A percentile compares a stretch with the other conserved stretches of the same genome.
Conservation (phyloP, 2,329 filamentous ascomycete genomes). For the Monilinia fructicola region DNA sequence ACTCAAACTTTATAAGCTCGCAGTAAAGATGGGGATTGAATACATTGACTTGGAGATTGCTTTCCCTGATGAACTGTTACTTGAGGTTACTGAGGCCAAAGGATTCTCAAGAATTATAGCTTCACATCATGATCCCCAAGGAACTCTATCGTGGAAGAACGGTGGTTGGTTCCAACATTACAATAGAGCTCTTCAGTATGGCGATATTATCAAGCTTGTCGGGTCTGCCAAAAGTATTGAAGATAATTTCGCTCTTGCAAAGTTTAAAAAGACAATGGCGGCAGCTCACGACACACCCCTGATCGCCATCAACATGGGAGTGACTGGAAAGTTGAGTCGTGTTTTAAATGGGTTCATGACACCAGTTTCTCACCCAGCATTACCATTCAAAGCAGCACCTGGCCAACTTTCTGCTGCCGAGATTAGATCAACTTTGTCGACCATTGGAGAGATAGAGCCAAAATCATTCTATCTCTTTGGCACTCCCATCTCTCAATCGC, state of each 20-base stretch:
- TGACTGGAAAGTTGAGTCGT: slow-evolving; percentile 80
- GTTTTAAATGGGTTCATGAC: slow-evolving; percentile 92
- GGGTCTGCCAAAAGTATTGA: slow-evolving; percentile 73
- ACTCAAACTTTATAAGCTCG: slow-evolving; percentile 72
- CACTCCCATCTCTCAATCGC: slow-evolving; percentile 75
- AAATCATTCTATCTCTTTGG: slow-evolving; percentile 87
- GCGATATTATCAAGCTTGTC: slow-evolving; percentile 92
- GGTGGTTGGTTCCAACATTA: slow-evolving; percentile 91
- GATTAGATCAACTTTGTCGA: slow-evolving; percentile 73
- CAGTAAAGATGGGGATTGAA: slow-evolving; percentile 80
- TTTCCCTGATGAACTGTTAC: slow-evolving; percentile 73
- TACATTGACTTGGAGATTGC: slow-evolving; percentile 93
- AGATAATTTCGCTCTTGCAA: slow-evolving; percentile 82
- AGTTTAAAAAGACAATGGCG: slow-evolving; percentile 76
- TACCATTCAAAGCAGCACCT: slow-evolving; percentile 92
- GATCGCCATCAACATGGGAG: slow-evolving; percentile 95
- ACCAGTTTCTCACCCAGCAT: slow-evolving; percentile 81
- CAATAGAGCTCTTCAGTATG: slow-evolving; percentile 85
- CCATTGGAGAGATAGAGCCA: slow-evolving; percentile 75
- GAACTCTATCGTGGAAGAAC: slow-evolving; percentile 80
- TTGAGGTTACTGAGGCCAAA: slow-evolving; percentile 63
- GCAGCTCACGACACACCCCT: slow-evolving; percentile 75
- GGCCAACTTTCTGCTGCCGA: slow-evolving; percentile 90
- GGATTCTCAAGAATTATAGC: slow-evolving; percentile 82
- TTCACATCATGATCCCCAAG: slow-evolving; percentile 87